Percentiles rank a stretch among this genome's conserved stretches.
Evolutionary conservation across 1,139 yeast species (phyloP).

Genomic region (Magnusiomyces ingens): DNA sequence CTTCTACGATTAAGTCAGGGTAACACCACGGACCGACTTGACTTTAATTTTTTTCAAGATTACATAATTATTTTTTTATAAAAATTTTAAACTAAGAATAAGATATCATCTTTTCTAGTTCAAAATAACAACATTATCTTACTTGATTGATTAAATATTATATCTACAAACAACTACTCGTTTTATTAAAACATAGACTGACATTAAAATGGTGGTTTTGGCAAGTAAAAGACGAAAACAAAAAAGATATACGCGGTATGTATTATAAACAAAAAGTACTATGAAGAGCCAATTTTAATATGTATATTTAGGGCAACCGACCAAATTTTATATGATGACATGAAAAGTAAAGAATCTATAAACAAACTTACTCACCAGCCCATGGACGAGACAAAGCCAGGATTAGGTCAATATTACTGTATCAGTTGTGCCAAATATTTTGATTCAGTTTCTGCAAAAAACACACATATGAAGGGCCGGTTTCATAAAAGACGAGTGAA

Average conservation of each 20-base stretch:
- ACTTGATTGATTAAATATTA: too few species aligned
- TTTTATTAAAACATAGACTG: background rate
- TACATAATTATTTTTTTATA: background rate
- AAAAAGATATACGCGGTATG: constrained; percentile 6
- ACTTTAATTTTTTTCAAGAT: background rate
- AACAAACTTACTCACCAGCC: constrained; percentile 67
- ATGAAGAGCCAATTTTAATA: background rate
- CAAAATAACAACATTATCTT: too few species aligned
- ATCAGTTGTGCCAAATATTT: constrained; percentile 90
- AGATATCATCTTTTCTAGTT: background rate
- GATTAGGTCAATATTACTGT: constrained; percentile 91
- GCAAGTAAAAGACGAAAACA: constrained; percentile 7
- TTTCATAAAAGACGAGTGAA: constrained; percentile 82
- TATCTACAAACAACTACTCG: background rate
- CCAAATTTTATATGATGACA: constrained; percentile 63
- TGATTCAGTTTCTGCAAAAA: constrained; percentile 68
- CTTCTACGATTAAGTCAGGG: constrained; percentile 13
- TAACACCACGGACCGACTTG: background rate
- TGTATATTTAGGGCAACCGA: constrained; percentile 62
- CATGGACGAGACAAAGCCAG: constrained; percentile 83
- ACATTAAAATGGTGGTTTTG: constrained; percentile 3
- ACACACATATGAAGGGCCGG: constrained; percentile 66
- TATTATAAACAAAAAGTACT: background rate
- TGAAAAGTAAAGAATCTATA: constrained; percentile 58
- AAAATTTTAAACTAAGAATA: background rate